A percentile compares a stretch with the other conserved stretches of the same genome.
phyloP scores from a whole-genome alignment of 164 flowering plant species.

The Taxillus chinensis region DNA sequence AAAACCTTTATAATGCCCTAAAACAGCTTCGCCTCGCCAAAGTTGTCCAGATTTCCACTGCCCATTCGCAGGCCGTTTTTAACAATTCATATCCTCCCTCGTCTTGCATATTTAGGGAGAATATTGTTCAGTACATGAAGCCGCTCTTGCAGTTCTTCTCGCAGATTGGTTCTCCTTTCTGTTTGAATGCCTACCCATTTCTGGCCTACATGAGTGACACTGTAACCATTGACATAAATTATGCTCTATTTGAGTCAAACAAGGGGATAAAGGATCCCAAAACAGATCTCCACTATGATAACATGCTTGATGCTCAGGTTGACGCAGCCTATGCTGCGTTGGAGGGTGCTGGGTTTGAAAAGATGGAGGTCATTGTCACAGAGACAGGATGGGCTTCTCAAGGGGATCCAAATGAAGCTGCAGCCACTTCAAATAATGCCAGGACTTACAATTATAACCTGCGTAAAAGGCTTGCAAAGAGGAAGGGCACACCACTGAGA shows the following conservation, averaged over 20 bases:
- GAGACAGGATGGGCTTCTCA: conserved; percentile 74
- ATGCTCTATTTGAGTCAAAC: conserved; percentile 44
- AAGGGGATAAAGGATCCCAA: conserved; percentile 33
- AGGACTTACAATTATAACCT: conserved; percentile 54
- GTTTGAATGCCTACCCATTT: conserved; percentile 70
- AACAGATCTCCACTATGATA: conserved; percentile 48
- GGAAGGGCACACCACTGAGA: conserved; percentile 56
- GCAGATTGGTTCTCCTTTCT: conserved; percentile 54
- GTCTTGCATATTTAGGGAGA: conserved; percentile 38
- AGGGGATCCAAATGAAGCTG: conserved; percentile 50
- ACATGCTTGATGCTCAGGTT: conserved; percentile 71
- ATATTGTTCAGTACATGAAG: conserved; percentile 42
- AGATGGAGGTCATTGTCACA: conserved; percentile 62
- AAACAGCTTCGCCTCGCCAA: conserved; percentile 26
- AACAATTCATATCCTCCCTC: conserved; percentile 59
- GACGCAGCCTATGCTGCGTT: conserved; percentile 63
- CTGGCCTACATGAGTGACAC: conserved; percentile 41
- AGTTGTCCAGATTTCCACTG: conserved; percentile 40
- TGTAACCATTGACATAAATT: conserved; percentile 45
- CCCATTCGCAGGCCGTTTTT: conserved; percentile 56
- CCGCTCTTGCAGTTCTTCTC: conserved; percentile 51
- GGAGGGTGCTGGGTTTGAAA: conserved; percentile 43
- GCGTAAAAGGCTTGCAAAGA: conserved; percentile 55
- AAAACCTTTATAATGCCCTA: conserved; percentile 42
- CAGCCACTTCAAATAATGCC: conserved; percentile 48